Conservation (phyloP, 2,329 filamentous ascomycete species). For the Neopestalotiopsis sp. region DNA sequence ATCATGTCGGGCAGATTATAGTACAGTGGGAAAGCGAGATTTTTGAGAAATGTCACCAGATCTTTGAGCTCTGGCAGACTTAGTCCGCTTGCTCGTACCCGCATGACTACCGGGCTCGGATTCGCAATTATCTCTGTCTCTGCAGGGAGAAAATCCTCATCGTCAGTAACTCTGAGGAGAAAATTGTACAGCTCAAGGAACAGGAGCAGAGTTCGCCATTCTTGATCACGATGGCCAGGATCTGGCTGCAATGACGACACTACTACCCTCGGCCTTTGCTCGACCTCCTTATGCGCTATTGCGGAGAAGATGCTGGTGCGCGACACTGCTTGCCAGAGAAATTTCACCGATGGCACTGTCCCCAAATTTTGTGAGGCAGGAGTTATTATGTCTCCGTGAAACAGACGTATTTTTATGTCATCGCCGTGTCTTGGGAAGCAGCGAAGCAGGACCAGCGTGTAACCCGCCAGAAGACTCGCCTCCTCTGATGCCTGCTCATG, state of each 20-base stretch:
- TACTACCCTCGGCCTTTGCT: slow-evolving; percentile 30
- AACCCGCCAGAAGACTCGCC: slow-evolving; percentile 79
- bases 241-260: slow-evolving; percentile 34
- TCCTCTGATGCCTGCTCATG: slow-evolving; percentile 52
- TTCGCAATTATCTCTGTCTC: slow-evolving; percentile 45
- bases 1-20: slow-evolving; percentile 75
- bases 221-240: slow-evolving; percentile 54
- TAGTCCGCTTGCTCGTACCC: slow-evolving; percentile 68
- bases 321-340: slow-evolving; percentile 75
- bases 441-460: slow-evolving; percentile 82
- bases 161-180: slow-evolving; percentile 88
- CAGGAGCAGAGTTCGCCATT: slow-evolving; percentile 88
- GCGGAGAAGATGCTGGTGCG: slow-evolving; percentile 46
- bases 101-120: slow-evolving; percentile 47
- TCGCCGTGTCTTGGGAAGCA: slow-evolving; percentile 84
- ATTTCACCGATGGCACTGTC: slow-evolving; percentile 72
- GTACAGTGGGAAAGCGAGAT: slow-evolving; percentile 86
- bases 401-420: slow-evolving; percentile 94
- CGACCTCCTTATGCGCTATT: slow-evolving; percentile 36
- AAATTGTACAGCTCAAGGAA: slow-evolving; percentile 96
- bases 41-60: slow-evolving; percentile 85
- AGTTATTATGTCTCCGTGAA: slow-evolving; percentile 69
- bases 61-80: slow-evolving; percentile 72
- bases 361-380: slow-evolving; percentile 38
- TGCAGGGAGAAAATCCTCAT: slow-evolving; percentile 88